Base-by-base conservation (phyloP, 208 protist species). In the Naegleria gruberi region DNA sequence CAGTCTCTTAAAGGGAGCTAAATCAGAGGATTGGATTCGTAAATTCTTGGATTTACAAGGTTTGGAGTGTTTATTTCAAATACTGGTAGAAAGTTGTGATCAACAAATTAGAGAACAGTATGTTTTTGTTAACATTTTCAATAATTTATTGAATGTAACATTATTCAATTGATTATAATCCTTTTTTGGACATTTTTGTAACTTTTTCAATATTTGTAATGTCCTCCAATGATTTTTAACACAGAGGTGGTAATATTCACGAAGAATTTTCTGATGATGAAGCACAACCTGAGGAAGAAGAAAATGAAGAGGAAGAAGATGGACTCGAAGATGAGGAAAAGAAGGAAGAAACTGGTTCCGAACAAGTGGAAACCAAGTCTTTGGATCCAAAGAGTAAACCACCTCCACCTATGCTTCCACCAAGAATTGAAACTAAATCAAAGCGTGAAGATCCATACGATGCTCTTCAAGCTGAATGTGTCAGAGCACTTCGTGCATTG, bases 11-110 rank as follows among this genome's bases (percentile, higher is more conserved):
- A 87, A 87, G n/a, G n/a, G 17, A 0, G 51, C 51, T 30, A 87
- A 87, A 55, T 34, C 41, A 41, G 82, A 87, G 23, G 41, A 55
- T 12, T 87, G 82, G 82, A 40, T 87, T n/a, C 47, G 55, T 37
- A 87, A 87, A 43, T 87, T 55, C 37, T 55, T 87, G 43, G 82
- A 87, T n/a, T 40, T 87, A 6, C 37, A 15, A 45, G 82, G 82
- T 40, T 51, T 87, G 26, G 23, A 15, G 5, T 15, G 7, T 41
- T 45, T 87, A 45, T 87, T 87, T 40, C 17, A 87, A 45, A 41
- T 87, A 26, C 40, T 87, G 19, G 44, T 87, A 0, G n/a, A n/a
- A 23, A 47, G 7, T 46, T n/a, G 26, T 45, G 82, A 87, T n/a
- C 12, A 34, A 41, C 82, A 87, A 87, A 40, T 26, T 46, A 10